Percentiles rank a stretch among this genome's conserved stretches.
These are phyloP conservation scores for Wilhelminamyces savonicus DNA, from an alignment of 805 yeast genomes.

Conservation along the genomic window DNA sequence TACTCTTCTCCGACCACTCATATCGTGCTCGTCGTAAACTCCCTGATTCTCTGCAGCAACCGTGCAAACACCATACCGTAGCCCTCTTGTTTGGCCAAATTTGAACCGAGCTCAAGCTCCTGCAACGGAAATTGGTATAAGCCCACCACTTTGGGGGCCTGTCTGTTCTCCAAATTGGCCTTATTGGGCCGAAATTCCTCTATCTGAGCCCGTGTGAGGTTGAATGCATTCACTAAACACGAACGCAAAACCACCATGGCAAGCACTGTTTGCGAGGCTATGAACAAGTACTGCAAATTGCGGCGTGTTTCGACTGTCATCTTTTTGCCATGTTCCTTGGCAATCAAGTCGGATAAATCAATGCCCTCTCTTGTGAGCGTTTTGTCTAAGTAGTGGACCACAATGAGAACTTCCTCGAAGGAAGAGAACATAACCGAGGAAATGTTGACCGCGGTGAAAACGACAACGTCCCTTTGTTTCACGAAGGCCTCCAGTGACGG, in stretches of 20 bases:
- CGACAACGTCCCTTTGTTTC: slow-evolving; percentile 14
- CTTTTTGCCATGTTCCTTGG: slow-evolving; percentile 8
- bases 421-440: slow-evolving; percentile 31
- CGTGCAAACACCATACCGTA: too few relatives aligned
- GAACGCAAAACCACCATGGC: slow-evolving; percentile 12
- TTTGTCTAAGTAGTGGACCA: slow-evolving; percentile 40
- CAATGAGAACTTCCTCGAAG: slow-evolving; percentile 45
- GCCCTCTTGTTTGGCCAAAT: too few relatives aligned
- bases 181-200: slow-evolving; percentile 22
- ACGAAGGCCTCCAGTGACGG: slow-evolving; percentile 5
- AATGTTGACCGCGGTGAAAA: slow-evolving; percentile 32
- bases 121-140: slow-evolving; percentile 7
- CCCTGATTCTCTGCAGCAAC: too few relatives aligned
- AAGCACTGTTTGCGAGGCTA: slow-evolving; percentile 10
- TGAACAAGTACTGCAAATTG: too few relatives aligned
- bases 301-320: too few relatives aligned
- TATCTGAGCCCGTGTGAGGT: slow-evolving; percentile 15
- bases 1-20: too few relatives aligned
- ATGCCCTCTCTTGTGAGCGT: slow-evolving; percentile 36
- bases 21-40: too few relatives aligned
- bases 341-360: slow-evolving; percentile 20
- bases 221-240: slow-evolving; percentile 13
- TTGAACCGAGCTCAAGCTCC: slow-evolving; percentile 7
- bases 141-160: slow-evolving; percentile 14
- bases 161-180: slow-evolving; percentile 27